Conservation (phyloP, 441 rosid species). For the Populus hybrid region DNA sequence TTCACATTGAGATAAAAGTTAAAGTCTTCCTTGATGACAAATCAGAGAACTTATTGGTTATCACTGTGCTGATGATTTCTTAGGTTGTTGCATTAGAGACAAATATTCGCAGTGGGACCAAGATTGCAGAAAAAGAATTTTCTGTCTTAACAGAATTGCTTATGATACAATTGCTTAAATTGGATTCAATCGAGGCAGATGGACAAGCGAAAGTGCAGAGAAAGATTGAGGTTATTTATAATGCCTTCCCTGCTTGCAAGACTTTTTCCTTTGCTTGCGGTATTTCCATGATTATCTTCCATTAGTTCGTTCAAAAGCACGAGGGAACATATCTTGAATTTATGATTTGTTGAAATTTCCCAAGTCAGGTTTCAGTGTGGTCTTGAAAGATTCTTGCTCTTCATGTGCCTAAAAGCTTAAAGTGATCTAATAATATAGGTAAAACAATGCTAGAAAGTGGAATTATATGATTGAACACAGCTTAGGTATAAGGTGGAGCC, state of each 20-base stretch:
- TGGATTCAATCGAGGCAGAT: constrained; percentile 51
- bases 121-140: constrained; percentile 44
- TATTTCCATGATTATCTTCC: not conserved
- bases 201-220: constrained; percentile 59
- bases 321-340: not conserved
- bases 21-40: not conserved
- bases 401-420: constrained; percentile 8
- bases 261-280: not conserved
- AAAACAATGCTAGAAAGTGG: constrained; percentile 20
- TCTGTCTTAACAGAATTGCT: constrained; percentile 45
- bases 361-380: not conserved
- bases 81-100: constrained; percentile 48
- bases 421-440: not conserved
- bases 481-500: not conserved
- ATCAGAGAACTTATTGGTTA: not conserved
- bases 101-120: constrained; percentile 33
- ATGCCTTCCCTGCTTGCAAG: not conserved
- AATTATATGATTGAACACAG: not conserved
- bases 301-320: not conserved
- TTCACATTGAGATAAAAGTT: not conserved
- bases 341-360: not conserved
- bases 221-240: constrained; percentile 40
- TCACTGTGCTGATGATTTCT: constrained; percentile 3
- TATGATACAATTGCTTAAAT: constrained; percentile 49
- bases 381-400: constrained; percentile 6